Evolutionary conservation across 306 rosid genomes (phyloP).

Genomic region (Cicer chorassanicum): DNA sequence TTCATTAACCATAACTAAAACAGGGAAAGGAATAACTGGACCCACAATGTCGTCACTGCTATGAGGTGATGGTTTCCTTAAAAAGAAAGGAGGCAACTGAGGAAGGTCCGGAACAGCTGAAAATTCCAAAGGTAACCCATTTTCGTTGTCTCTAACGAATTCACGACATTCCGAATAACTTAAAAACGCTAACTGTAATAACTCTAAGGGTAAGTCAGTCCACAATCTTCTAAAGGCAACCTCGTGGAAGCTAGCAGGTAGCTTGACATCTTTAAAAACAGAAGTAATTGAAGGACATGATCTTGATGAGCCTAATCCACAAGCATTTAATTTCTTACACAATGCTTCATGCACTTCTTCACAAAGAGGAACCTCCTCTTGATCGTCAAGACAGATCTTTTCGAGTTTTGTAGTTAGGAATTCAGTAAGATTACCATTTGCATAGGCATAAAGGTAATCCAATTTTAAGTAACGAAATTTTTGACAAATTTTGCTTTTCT

Average conservation of each 20-base stretch:
- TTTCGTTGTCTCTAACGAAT: conserved; percentile 43
- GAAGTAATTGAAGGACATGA: conserved; percentile 53
- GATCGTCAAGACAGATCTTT: conserved; percentile 11
- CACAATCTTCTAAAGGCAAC: conserved; percentile 64
- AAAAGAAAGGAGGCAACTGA: conserved; percentile 74
- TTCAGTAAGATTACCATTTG: conserved; percentile 54
- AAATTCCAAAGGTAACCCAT: conserved; percentile 54
- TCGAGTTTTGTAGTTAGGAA: conserved; percentile 44
- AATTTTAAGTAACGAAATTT: conserved; percentile 54
- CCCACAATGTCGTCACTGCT: conserved; percentile 63
- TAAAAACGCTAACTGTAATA: conserved; percentile 61
- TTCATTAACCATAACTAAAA: conserved; percentile 61
- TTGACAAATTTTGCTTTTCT: conserved; percentile 54
- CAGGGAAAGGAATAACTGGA: conserved; percentile 75
- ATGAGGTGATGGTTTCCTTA: conserved; percentile 58
- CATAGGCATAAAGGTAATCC: conserved; percentile 56
- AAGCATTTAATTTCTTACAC: conserved; percentile 64
- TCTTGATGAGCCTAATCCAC: conserved; percentile 59
- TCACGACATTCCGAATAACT: conserved; percentile 52
- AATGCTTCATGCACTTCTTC: conserved; percentile 57
- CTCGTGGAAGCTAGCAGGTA: conserved; percentile 60
- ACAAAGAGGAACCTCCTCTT: conserved; percentile 39
- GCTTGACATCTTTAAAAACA: conserved; percentile 62
- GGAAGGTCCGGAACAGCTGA: conserved; percentile 57
- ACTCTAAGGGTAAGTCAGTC: conserved; percentile 66